Evolutionary conservation across 176 grass and related monocot species (phyloP).

Genomic region (Alopecurus myosuroides): DNA sequence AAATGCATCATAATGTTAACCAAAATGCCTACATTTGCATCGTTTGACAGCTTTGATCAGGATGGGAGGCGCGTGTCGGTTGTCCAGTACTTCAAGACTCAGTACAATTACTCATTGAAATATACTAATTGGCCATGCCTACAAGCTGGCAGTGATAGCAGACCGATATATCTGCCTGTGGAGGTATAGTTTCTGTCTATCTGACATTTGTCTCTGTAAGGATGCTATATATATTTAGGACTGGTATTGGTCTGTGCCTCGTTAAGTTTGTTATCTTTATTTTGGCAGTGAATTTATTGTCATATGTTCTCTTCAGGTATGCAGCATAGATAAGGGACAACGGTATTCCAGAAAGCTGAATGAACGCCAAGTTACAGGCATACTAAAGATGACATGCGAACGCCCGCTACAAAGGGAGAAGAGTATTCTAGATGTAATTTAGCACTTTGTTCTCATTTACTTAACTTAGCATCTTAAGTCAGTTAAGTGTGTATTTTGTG

Average conservation of each 20-base stretch:
- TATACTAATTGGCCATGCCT: constrained; percentile 66
- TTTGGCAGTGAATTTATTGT: not conserved
- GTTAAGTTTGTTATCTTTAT: not conserved
- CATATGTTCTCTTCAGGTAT: constrained; percentile 42
- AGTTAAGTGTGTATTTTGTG: not conserved
- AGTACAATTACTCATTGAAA: constrained; percentile 39
- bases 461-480: not conserved
- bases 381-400: constrained; percentile 58
- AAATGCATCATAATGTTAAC: not conserved
- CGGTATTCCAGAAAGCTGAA: constrained; percentile 59
- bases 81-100: constrained; percentile 57
- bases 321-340: constrained; percentile 61
- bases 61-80: constrained; percentile 38
- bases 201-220: not conserved
- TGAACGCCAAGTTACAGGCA: constrained; percentile 50
- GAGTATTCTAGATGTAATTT: constrained; percentile 47
- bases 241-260: not conserved
- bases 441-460: not conserved
- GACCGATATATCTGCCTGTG: constrained; percentile 60
- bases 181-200: constrained; percentile 41
- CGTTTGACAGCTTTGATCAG: constrained; percentile 62
- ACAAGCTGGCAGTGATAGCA: constrained; percentile 57
- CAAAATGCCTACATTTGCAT: not conserved
- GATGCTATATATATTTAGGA: not conserved
- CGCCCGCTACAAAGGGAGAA: constrained; percentile 42